Evolutionary conservation across 2,329 filamentous ascomycete genomes (phyloP), one percentile per base, ranked within the genome.

Genomic region (Ceratocystis alfenasii): DNA sequence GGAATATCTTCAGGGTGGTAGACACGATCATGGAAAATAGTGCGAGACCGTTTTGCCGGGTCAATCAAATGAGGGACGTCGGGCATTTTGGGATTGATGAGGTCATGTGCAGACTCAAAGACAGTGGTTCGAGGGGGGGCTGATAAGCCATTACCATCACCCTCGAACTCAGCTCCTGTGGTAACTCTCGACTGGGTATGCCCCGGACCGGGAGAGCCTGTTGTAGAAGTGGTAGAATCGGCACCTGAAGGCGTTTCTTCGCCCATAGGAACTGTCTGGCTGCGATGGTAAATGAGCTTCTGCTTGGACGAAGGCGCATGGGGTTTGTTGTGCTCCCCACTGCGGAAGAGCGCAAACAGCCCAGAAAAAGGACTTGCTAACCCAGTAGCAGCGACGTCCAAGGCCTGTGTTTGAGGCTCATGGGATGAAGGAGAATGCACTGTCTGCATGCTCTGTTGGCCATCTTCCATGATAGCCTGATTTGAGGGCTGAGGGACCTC

Each of bases 1-100:
- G 94, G 94, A 45, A 99, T 96, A 72, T 99, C 94, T 55, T 87
- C 83, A 0, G 94, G 92, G 71, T 96, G 90, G 73, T 99, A 99
- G 17, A 99, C 84, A 10, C 94, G 87, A 74, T 99, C 94, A 74
- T 99, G 94, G 75, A 97, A 97, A 68, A 99, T 99, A 1, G 93
- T 93, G 60, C 90, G 84, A 0, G 90, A 86, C 17, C 94, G 87
- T 63, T 84, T 87, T 1, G 86, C 81, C 6, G 94, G 93, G 70
- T 97, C 88, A 63, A 92, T 83, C 46, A 99, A 79, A 74, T 90
- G 99, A 57, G 91, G 87, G 2, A 84, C 79, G 0, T 88, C 83
- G 17, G 94, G 93, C 44, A 97, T 77, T 61, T 91, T 93, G 4
- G 94, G 94, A 73, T 93, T 95, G 50, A 99, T 82, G 2, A 99